Percentiles rank a stretch among this genome's conserved stretches.
phyloP scores from a whole-genome alignment of 2,329 filamentous ascomycete genomes.

The Magnaporthales sp. region DNA sequence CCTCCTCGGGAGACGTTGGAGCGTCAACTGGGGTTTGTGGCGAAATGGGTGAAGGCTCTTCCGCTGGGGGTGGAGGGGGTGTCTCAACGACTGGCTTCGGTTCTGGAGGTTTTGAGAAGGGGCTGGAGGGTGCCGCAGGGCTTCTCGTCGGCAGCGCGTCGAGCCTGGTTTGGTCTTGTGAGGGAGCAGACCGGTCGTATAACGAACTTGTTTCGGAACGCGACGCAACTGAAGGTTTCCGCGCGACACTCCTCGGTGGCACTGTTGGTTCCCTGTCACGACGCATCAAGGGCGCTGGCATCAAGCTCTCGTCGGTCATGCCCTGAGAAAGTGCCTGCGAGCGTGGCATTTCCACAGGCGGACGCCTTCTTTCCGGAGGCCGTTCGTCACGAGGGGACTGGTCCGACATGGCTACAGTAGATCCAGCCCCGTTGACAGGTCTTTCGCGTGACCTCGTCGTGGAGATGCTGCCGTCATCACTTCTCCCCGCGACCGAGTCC shows the following conservation, averaged over 20 bases:
- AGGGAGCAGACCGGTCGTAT: slow-evolving; percentile 20
- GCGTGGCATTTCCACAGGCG: slow-evolving; percentile 54
- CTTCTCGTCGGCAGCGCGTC: slow-evolving; percentile 10
- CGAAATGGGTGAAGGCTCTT: slow-evolving; percentile 17
- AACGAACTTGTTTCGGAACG: slow-evolving; percentile 22
- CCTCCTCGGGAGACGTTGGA: slow-evolving; percentile 24
- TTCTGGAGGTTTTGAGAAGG: slow-evolving; percentile 5
- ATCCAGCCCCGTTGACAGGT: slow-evolving; percentile 11
- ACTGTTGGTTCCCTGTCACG: slow-evolving; percentile 35
- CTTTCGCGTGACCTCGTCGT: slow-evolving; percentile 44
- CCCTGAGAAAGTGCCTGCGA: slow-evolving; percentile 29
- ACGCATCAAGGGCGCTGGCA: slow-evolving; percentile 48
- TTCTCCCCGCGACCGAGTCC: slow-evolving; percentile 43
- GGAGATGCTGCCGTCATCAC: slow-evolving; percentile 41
- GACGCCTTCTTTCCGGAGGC: slow-evolving; percentile 55
- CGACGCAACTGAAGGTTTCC: slow-evolving; percentile 20
- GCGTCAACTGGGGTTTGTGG: slow-evolving; percentile 18
- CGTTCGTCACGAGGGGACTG: slow-evolving; percentile 28
- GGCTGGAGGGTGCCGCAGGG: slow-evolving; percentile 7
- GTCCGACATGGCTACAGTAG: slow-evolving; percentile 12
- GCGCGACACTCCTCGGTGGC: slow-evolving; percentile 37
- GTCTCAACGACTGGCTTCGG: neutral
- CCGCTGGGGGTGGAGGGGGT: slow-evolving; percentile 15
- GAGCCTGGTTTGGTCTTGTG: slow-evolving; percentile 7
- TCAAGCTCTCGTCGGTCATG: slow-evolving; percentile 39